Base-by-base conservation (phyloP, 2,329 filamentous ascomycete species). In the Apiospora phragmitis region DNA sequence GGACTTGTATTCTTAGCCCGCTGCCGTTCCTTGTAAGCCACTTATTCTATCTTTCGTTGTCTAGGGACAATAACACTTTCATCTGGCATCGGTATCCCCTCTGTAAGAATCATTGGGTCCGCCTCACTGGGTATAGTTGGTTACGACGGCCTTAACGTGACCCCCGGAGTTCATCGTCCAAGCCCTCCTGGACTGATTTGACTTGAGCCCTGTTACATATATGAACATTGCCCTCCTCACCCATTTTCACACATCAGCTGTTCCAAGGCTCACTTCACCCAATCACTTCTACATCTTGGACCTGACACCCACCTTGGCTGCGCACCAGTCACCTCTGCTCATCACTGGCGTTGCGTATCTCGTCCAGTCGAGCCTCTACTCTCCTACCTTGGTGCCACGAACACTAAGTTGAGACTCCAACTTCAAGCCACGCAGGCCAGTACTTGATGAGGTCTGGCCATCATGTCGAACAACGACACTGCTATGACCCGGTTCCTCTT, bases 401-500 rank as follows among this genome's bases (percentile, higher is more conserved):
- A 45, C 65, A 67, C 43, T 6, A 0, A 29, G 6, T 26, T 32
- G 41, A 32, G 18, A 11, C 14, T 35, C 41, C 42, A 43, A 45
- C 41, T 45, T 32, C 14, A 24, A 47, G 65, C 42, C 65, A 47
- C 45, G 18, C 59, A 21, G 62, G 55, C 55, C 32, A 35, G 9
- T 32, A 62, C 32, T 24, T 38, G 21, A 35, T 62, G 32, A 62
- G 18, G 4, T n/a, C 55, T 68, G 66, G 73, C 74, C 78, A 81
- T 71, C 79, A 89, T 89, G 87, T 82, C 87, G 77, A 87, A 85
- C 79, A 84, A 85, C 74, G 88, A 90, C 77, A 88, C 86, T 77
- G 82, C 84, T 70, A 89, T 88, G 83, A 85, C 86, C 71, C 83
- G 87, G 69, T 88, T 90, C 70, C 84, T 90, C 71, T 88, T 89